Evolutionary conservation across 2,329 filamentous ascomycete genomes (phyloP).

Genomic region (Sarocladiaceae sp.): DNA sequence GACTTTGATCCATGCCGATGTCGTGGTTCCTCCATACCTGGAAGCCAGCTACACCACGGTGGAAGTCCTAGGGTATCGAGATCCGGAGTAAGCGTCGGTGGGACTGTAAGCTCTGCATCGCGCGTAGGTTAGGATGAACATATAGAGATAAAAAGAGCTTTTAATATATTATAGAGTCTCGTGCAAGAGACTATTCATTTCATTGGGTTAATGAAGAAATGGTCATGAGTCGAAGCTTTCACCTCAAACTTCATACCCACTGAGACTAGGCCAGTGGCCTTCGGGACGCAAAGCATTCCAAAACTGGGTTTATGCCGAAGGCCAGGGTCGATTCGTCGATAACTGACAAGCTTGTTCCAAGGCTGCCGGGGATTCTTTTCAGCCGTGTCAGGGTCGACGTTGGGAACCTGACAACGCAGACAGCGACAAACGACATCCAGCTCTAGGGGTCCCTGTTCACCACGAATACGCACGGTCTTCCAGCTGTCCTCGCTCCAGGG

Average conservation of each 20-base stretch:
- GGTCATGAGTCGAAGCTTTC: constrained; percentile 50
- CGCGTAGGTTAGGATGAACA: no score
- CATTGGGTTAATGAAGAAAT: constrained; percentile 31
- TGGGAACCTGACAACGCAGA: constrained; percentile 58
- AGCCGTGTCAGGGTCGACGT: constrained; percentile 60
- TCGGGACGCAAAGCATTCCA: constrained; percentile 60
- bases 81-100: no score
- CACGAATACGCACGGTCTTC: constrained; percentile 50
- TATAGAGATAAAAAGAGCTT: no score
- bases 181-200: constrained; percentile 15
- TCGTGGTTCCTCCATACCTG: no score
- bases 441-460: constrained; percentile 25
- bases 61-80: no score
- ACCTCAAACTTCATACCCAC: constrained; percentile 58
- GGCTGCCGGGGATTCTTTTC: constrained; percentile 54
- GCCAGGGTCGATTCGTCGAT: constrained; percentile 54
- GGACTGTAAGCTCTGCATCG: no score
- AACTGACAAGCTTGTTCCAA: constrained; percentile 59
- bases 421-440: constrained; percentile 57
- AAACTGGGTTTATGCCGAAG: constrained; percentile 63
- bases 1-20: no score
- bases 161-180: no score
- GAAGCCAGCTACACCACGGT: no score
- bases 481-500: constrained; percentile 62
- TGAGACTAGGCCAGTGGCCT: constrained; percentile 46